These are phyloP conservation scores for Lunasporangiospora selenospora DNA, from an alignment of 192 early-diverging fungal genomes.

Conservation along the genomic window DNA sequence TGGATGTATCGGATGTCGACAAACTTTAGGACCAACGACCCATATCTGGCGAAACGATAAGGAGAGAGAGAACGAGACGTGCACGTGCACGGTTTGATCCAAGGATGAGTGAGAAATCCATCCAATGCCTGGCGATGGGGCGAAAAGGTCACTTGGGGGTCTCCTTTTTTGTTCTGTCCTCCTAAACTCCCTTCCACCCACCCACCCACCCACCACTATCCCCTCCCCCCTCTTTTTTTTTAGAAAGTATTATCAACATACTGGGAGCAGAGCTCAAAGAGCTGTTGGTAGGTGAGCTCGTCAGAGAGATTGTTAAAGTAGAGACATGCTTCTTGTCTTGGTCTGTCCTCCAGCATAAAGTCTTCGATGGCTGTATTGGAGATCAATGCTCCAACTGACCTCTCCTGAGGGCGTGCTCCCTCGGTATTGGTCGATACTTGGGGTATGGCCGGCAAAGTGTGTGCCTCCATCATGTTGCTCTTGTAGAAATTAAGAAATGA, in stretches of 20 bases:
- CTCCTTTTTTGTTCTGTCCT: too few relatives aligned
- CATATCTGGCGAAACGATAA: conserved; percentile 8
- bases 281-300: conserved; percentile 15
- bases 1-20: conserved; percentile 45
- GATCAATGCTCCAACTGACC: conserved; percentile 5
- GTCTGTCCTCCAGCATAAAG: conserved; percentile 30
- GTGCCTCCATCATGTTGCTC: conserved; percentile 26
- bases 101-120: too few relatives aligned
- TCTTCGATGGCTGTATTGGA: conserved; percentile 23
- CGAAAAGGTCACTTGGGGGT: too few relatives aligned
- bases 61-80: too few relatives aligned
- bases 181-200: too few relatives aligned
- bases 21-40: conserved; percentile 19
- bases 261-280: conserved; percentile 32
- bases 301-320: conserved; percentile 27
- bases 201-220: too few relatives aligned
- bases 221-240: too few relatives aligned
- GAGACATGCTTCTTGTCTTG: conserved; percentile 11
- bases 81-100: too few relatives aligned
- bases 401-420: not conserved
- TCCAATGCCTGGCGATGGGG: too few relatives aligned
- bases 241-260: conserved; percentile 6
- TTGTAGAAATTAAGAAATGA: too few relatives aligned
- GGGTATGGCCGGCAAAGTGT: not conserved
- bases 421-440: conserved; percentile 9